phyloP scores from a whole-genome alignment of 495 filamentous ascomycete genomes.

The Parathielavia hyrcaniae region DNA sequence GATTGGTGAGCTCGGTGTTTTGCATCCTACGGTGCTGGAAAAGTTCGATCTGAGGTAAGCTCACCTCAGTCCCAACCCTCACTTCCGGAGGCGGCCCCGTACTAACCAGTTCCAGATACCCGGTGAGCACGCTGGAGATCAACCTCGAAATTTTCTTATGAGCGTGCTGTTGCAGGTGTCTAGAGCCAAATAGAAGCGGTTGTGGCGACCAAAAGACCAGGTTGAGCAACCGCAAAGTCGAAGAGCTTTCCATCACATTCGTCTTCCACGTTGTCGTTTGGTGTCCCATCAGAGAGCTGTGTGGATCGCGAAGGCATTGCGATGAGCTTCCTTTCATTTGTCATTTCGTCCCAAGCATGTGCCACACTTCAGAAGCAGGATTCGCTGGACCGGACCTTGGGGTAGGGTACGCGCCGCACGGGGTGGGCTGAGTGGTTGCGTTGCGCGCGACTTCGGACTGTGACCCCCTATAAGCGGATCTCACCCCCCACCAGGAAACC shows the following conservation, averaged over 20 bases:
- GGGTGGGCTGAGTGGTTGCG: too few relatives aligned
- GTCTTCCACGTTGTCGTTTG: not conserved
- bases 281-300: too few relatives aligned
- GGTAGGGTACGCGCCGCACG: too few relatives aligned
- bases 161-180: slow-evolving; percentile 6
- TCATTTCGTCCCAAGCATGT: too few relatives aligned
- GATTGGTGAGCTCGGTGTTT: slow-evolving; percentile 85
- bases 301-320: too few relatives aligned
- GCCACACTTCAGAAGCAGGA: too few relatives aligned
- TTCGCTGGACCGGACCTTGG: too few relatives aligned
- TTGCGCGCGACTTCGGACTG: too few relatives aligned
- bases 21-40: slow-evolving; percentile 87
- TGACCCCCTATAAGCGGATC: too few relatives aligned
- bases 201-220: slow-evolving; percentile 6
- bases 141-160: slow-evolving; percentile 93
- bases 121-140: slow-evolving; percentile 89
- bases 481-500: too few relatives aligned
- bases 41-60: slow-evolving; percentile 82
- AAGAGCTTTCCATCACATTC: too few relatives aligned
- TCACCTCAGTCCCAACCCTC: not conserved
- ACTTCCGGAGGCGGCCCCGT: not conserved
- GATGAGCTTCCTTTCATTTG: too few relatives aligned
- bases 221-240: not conserved
- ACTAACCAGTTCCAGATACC: slow-evolving; percentile 56
- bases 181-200: not conserved